phyloP scores from a whole-genome alignment of 2,329 filamentous ascomycete species.

The Drechslerella coelobrocha region DNA sequence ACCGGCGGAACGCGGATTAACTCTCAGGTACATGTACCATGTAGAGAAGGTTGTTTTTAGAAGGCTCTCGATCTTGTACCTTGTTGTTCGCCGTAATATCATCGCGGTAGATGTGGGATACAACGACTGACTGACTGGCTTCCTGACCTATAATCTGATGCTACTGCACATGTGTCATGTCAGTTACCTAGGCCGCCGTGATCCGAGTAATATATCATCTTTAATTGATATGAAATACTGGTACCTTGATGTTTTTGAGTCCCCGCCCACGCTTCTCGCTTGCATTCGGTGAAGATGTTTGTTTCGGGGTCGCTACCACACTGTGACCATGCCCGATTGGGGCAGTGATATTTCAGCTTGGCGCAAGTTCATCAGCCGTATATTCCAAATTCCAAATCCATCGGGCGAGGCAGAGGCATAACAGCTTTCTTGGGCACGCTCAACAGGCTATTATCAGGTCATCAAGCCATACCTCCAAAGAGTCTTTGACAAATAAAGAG shows the following conservation, averaged over 20 bases:
- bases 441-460: constrained; percentile 44
- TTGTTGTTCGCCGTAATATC: no score
- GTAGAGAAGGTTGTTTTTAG: no score
- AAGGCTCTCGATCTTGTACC: no score
- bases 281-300: constrained; percentile 1
- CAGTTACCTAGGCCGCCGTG: no score
- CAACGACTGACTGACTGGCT: no score
- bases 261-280: constrained; percentile 22
- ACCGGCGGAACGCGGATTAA: background rate
- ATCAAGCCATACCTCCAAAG: constrained; percentile 4
- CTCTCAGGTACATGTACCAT: no score
- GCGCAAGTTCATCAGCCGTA: constrained; percentile 38
- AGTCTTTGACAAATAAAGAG: background rate
- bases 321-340: constrained; percentile 19
- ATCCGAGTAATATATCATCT: no score
- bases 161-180: no score
- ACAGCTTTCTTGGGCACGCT: constrained; percentile 1
- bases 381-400: constrained; percentile 50
- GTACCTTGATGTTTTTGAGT: no score
- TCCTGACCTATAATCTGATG: no score
- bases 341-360: constrained; percentile 38
- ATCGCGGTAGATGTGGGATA: no score
- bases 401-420: background rate
- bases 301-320: background rate
- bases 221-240: no score